These are phyloP conservation scores for Glonium stellatum DNA, from an alignment of 495 filamentous ascomycete species.

Conservation along the genomic window DNA sequence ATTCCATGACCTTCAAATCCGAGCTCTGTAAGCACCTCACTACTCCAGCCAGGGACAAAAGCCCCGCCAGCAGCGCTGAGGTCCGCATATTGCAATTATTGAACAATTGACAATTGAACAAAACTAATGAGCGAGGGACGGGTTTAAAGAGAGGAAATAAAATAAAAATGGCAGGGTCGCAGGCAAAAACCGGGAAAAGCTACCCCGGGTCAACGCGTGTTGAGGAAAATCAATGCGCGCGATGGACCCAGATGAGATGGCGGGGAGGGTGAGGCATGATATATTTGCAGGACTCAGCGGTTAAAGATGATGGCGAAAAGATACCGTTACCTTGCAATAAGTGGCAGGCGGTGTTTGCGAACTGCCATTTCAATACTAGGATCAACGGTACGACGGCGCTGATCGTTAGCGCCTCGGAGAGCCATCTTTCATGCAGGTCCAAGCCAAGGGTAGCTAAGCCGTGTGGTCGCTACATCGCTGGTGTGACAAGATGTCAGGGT, in stretches of 20 bases:
- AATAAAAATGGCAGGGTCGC: neutral
- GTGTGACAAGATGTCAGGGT: slow-evolving; percentile 10
- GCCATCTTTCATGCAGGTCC: slow-evolving; percentile 12
- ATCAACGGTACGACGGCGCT: slow-evolving; percentile 13
- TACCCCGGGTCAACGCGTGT: slow-evolving; percentile 1
- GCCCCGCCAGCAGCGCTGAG: slow-evolving; percentile 18
- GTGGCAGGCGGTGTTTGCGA: neutral
- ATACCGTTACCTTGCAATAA: neutral
- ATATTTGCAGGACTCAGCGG: slow-evolving; percentile 5
- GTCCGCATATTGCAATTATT: slow-evolving; percentile 8
- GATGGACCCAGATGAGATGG: neutral
- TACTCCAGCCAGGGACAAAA: slow-evolving; percentile 21
- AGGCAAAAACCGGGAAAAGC: neutral
- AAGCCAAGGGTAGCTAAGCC: slow-evolving; percentile 5
- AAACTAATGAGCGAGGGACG: neutral
- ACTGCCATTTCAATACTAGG: slow-evolving; percentile 5
- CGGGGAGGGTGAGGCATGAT: slow-evolving; percentile 2
- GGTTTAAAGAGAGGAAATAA: neutral
- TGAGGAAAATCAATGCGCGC: neutral
- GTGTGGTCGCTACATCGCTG: slow-evolving; percentile 1
- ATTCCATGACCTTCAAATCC: slow-evolving; percentile 15
- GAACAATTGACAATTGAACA: neutral
- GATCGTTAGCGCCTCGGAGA: neutral
- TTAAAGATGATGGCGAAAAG: slow-evolving; percentile 9
- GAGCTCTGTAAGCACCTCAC: slow-evolving; percentile 12